phyloP scores from a whole-genome alignment of 2,329 filamentous ascomycete genomes.

The Didymosphaeria variabile region DNA sequence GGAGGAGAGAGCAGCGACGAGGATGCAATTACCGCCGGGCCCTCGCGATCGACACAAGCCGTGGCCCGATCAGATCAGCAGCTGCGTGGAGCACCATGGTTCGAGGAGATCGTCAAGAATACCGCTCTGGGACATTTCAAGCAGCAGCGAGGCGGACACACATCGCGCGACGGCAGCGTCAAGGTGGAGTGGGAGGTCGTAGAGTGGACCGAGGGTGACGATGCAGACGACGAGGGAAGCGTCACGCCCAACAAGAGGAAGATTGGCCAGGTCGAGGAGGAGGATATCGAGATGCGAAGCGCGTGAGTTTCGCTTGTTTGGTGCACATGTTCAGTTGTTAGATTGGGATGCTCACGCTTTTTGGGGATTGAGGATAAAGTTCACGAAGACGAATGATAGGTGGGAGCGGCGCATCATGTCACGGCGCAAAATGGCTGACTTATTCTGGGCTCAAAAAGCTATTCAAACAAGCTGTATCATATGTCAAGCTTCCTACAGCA shows the following conservation, averaged over 20 bases:
- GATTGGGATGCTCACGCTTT: slow-evolving; percentile 41
- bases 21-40: slow-evolving; percentile 31
- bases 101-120: slow-evolving; percentile 81
- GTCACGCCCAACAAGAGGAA: slow-evolving; percentile 45
- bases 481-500: neutral
- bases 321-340: slow-evolving; percentile 19
- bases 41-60: slow-evolving; percentile 25
- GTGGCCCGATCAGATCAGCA: slow-evolving; percentile 34
- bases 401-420: neutral
- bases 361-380: slow-evolving; percentile 19
- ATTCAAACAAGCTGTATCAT: neutral
- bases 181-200: slow-evolving; percentile 84
- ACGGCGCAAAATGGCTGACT: neutral
- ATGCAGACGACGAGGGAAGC: slow-evolving; percentile 47
- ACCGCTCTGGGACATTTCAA: slow-evolving; percentile 75
- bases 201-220: slow-evolving; percentile 64
- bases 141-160: slow-evolving; percentile 67
- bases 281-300: slow-evolving; percentile 43
- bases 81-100: slow-evolving; percentile 77
- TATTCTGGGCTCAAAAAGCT: neutral
- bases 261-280: slow-evolving; percentile 39
- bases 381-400: slow-evolving; percentile 13
- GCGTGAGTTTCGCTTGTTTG: slow-evolving; percentile 23
- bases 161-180: slow-evolving; percentile 70
- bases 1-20: slow-evolving; percentile 40